Evolutionary conservation across 306 rosid genomes (phyloP).

Genomic region (Cucumis melo): DNA sequence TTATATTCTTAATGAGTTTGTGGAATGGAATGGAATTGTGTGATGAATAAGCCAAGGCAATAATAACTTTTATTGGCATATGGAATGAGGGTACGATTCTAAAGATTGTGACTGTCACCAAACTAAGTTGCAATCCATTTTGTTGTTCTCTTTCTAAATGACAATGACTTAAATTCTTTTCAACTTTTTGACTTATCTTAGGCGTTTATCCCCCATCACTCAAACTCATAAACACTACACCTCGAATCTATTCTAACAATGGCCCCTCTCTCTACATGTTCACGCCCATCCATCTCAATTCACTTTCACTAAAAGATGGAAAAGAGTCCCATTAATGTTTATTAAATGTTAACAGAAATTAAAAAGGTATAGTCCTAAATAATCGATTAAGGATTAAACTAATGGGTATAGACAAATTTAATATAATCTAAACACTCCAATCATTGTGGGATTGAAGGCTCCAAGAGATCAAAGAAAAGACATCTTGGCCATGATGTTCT

Average conservation of each 20-base stretch:
- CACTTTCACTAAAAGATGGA: neutral
- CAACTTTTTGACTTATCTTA: constrained; percentile 16
- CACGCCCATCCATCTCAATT: neutral
- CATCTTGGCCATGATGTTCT: too few relatives aligned
- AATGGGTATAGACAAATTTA: too few relatives aligned
- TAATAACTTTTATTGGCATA: neutral
- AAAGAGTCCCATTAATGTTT: neutral
- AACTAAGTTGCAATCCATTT: constrained; percentile 3
- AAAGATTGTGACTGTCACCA: constrained; percentile 11
- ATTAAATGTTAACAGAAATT: neutral
- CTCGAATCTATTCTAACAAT: neutral
- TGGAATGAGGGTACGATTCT: constrained; percentile 1
- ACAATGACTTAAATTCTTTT: constrained; percentile 12
- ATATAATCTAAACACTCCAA: too few relatives aligned
- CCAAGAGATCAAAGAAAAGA: too few relatives aligned
- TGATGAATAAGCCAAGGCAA: neutral
- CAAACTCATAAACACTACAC: neutral
- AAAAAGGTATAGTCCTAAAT: too few relatives aligned
- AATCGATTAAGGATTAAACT: too few relatives aligned
- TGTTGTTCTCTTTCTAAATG: constrained; percentile 4
- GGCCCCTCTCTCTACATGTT: neutral
- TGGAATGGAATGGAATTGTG: neutral
- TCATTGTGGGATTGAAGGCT: too few relatives aligned
- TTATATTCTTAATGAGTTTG: neutral
- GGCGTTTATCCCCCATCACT: constrained; percentile 13